Conservation (phyloP, 495 filamentous ascomycete genomes). For the Durotheca rogersii region DNA sequence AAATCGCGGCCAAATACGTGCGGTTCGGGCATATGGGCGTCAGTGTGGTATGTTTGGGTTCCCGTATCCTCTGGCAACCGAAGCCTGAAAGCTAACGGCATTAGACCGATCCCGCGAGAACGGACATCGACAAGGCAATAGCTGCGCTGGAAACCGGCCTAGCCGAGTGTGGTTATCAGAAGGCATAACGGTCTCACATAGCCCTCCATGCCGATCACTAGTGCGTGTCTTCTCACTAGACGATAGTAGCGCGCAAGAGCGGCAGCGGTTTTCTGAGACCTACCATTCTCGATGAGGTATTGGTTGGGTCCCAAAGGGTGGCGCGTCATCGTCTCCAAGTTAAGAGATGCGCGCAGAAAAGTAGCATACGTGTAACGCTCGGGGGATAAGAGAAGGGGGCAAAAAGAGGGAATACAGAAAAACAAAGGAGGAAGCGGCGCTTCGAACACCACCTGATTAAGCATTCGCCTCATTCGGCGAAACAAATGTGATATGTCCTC, state of each 20-base stretch:
- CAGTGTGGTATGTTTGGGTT: constrained; percentile 61
- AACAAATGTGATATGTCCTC: constrained; percentile 4
- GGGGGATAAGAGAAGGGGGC: constrained; percentile 3
- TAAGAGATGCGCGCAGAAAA: neutral
- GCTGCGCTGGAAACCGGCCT: constrained; percentile 72
- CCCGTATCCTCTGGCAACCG: constrained; percentile 44
- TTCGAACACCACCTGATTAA: neutral
- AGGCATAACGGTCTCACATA: constrained; percentile 37
- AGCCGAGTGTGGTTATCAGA: constrained; percentile 67
- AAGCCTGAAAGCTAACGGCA: constrained; percentile 31
- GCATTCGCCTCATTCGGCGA: constrained; percentile 5
- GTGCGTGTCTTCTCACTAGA: neutral
- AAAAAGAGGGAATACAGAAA: constrained; percentile 7
- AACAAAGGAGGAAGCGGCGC: neutral
- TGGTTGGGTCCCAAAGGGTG: constrained; percentile 1
- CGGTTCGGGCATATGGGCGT: constrained; percentile 93
- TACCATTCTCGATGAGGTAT: constrained; percentile 1
- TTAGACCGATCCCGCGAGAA: constrained; percentile 59
- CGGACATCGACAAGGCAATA: constrained; percentile 80
- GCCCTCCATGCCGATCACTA: neutral
- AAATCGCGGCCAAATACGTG: constrained; percentile 59
- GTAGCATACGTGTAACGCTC: constrained; percentile 12
- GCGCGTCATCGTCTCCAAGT: neutral
- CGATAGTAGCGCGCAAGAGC: neutral
- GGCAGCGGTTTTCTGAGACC: neutral